Evolutionary conservation across 2,329 filamentous ascomycete genomes (phyloP).

Genomic region (Tolypocladium nubicola): DNA sequence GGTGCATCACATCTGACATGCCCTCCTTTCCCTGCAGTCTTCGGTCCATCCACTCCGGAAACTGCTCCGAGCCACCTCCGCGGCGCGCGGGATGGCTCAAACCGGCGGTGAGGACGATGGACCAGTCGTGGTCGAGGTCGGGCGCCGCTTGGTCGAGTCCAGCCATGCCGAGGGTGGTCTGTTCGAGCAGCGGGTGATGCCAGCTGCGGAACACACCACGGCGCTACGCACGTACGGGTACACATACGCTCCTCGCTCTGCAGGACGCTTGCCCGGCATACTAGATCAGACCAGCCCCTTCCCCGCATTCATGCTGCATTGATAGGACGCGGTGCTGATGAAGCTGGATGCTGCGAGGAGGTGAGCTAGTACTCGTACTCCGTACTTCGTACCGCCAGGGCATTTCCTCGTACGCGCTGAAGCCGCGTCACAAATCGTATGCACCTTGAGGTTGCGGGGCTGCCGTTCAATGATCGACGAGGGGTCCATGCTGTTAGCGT

Average conservation of each 20-base stretch:
- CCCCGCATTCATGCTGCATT: not conserved
- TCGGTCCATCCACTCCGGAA: not conserved
- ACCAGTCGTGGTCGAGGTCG: not conserved
- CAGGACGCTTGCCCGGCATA: not conserved
- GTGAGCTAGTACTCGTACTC: too few species aligned
- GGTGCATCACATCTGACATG: not conserved
- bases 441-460: not conserved
- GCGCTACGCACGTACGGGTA: not conserved
- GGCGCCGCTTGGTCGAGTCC: not conserved
- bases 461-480: not conserved
- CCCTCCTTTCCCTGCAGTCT: not conserved
- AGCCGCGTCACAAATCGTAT: slow-evolving; percentile 1
- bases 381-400: not conserved
- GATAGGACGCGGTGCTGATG: not conserved
- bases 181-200: not conserved
- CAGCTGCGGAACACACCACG: not conserved
- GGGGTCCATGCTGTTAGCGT: not conserved
- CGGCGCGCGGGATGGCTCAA: not conserved
- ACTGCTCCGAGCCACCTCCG: not conserved
- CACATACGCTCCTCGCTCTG: too few species aligned
- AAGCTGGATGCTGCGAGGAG: not conserved
- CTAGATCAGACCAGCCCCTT: not conserved
- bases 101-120: not conserved
- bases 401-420: slow-evolving; percentile 1
- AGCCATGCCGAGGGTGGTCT: not conserved